phyloP scores from a whole-genome alignment of 805 yeast genomes.

The Myxozyma kluyveri region DNA sequence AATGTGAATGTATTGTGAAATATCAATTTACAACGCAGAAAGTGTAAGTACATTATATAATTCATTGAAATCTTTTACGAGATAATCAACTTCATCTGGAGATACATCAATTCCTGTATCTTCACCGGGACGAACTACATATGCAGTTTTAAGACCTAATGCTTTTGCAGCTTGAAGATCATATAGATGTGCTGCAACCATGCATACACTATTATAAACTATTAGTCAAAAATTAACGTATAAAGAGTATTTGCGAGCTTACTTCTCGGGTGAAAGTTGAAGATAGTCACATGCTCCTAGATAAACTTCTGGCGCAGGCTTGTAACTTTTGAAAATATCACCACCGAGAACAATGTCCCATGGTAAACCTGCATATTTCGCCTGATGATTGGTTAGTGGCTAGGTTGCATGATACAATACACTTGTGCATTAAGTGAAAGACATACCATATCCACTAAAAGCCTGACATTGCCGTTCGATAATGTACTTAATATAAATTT shows the following conservation, averaged over 20 bases:
- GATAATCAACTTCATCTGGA: constrained; percentile 19
- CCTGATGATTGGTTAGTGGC: constrained; percentile 5
- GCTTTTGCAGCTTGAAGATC: constrained; percentile 24
- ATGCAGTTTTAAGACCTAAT: constrained; percentile 22
- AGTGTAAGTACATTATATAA: constrained; percentile 15
- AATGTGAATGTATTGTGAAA: too few species aligned
- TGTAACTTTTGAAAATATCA: constrained; percentile 24
- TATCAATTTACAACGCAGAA: too few species aligned
- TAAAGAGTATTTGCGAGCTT: background rate
- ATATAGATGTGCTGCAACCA: constrained; percentile 29
- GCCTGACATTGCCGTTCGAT: constrained; percentile 26
- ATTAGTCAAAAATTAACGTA: background rate
- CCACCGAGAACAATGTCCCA: constrained; percentile 28
- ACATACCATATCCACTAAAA: constrained; percentile 26
- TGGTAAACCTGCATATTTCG: constrained; percentile 25
- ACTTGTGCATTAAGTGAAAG: too few species aligned
- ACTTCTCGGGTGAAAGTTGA: constrained; percentile 25
- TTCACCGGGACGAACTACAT: constrained; percentile 19
- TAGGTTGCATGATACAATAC: background rate
- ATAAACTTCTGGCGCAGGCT: constrained; percentile 24
- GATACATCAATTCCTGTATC: constrained; percentile 12
- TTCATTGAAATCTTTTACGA: constrained; percentile 11
- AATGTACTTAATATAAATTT: constrained; percentile 21
- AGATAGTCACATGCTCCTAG: constrained; percentile 24
- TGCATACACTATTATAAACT: constrained; percentile 7